Base-by-base conservation (phyloP, 2,329 filamentous ascomycete genomes). In the Fusarium sp. region DNA sequence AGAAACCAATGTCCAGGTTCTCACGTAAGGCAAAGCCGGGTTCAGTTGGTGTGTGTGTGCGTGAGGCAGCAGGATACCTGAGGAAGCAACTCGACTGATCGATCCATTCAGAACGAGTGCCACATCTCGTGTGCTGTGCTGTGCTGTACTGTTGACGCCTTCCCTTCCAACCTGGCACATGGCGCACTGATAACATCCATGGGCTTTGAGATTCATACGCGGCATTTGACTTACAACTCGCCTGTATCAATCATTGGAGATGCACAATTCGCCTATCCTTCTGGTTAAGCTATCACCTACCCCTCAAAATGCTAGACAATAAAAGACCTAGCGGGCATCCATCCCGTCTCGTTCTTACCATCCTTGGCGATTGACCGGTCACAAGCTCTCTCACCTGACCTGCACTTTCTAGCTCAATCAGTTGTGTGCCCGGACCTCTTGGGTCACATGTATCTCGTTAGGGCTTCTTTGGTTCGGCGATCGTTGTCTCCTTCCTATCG, bases 311-410 rank as follows among this genome's bases (percentile, higher is more conserved):
- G 61, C 71, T 72, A 73, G 64, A 65, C 66, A 49, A 20, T 36
- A 60, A 60, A 31, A n/a, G 63, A 61, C 31, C 35, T 66, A 69
- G 58, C 42, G 64, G 67, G 29, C 57, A 67, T 61, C 40, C 64
- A 61, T 71, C 68, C 62, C 66, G 57, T 62, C 57, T 33, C 36
- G 51, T 66, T 65, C 66, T 69, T 73, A 46, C 73, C 70, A 38
- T 66, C 44, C 61, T 73, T 51, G 73, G 59, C 55, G 59, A 57
- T 66, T 69, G 62, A 64, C 61, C 62, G 59, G 70, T 73, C 73
- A 75, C 72, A 68, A 56, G 70, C 65, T 66, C 63, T 60, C 61
- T 75, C 74, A 72, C 74, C 70, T 76, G 74, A 77, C 73, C 58
- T 49, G 46, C 46, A 56, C 57, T 58, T 61, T 61, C 62, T 33